A percentile compares a stretch with the other conserved stretches of the same genome.
phyloP scores from a whole-genome alignment of 192 early-diverging fungal species.

The Chytriomyces confervae region DNA sequence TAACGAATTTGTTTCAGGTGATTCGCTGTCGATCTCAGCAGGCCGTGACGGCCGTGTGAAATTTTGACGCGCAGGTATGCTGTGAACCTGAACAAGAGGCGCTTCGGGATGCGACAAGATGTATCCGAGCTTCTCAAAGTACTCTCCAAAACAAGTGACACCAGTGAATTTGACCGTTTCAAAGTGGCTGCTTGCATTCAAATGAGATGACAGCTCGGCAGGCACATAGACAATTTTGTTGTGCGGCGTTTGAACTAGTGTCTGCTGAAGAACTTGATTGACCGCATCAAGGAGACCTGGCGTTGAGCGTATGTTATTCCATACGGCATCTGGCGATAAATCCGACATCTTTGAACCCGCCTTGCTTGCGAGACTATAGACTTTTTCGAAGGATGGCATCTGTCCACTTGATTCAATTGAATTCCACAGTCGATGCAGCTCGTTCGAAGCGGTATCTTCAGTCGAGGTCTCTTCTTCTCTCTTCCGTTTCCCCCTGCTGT shows the following conservation, averaged over 20 bases:
- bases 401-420: too few relatives aligned
- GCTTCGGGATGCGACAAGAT: slow-evolving; percentile 34
- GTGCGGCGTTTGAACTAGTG: slow-evolving; percentile 41
- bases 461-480: too few relatives aligned
- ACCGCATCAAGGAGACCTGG: slow-evolving; percentile 22
- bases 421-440: too few relatives aligned
- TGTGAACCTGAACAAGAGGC: slow-evolving; percentile 42
- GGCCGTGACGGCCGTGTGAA: slow-evolving; percentile 18
- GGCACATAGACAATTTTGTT: slow-evolving; percentile 42
- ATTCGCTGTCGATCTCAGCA: neutral
- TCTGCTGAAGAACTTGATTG: slow-evolving; percentile 37
- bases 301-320: neutral
- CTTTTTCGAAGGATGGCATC: too few relatives aligned
- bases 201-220: slow-evolving; percentile 4
- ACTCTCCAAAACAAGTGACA: slow-evolving; percentile 31
- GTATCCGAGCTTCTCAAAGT: slow-evolving; percentile 47
- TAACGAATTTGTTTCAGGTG: neutral
- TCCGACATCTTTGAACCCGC: too few relatives aligned
- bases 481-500: neutral
- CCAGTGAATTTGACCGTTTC: slow-evolving; percentile 16
- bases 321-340: neutral
- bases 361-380: too few relatives aligned
- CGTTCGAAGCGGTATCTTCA: too few relatives aligned
- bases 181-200: slow-evolving; percentile 30
- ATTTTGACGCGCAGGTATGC: slow-evolving; percentile 5